Evolutionary conservation across 1,139 yeast genomes (phyloP), one percentile per base, ranked within the genome.

Genomic region (Saccharomyces uvarum): DNA sequence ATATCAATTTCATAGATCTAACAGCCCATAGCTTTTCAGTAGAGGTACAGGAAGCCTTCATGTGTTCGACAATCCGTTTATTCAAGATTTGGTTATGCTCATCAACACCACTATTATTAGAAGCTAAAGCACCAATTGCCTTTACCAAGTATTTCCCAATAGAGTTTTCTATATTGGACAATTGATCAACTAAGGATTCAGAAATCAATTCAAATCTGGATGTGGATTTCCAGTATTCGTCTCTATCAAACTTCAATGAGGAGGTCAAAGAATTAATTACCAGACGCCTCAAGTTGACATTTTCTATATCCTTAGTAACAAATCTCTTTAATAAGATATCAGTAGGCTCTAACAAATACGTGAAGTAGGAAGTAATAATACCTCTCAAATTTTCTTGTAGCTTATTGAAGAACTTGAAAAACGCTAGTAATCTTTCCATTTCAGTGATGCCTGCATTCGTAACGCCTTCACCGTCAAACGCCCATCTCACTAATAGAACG

Each of bases 141-240:
- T 88, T 89, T 49, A 88, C 93, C 65, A 93, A 74, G 62, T 86
- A 82, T 64, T 86, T 86, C 51, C 93, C 90, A 64, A 86, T 81
- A 13, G 80, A 72, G 59, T 81, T 84, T 64, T 87, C 95, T 57
- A 88, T 79, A 60, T 78, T 80, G 7, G 74, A 66, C 57, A 91
- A 75, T 73, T 90, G 97, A 21, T 73, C 73, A 57, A 88, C 74
- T 56, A 95, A 77, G 14, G 86, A 80, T 33, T 70, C 75, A 21
- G 83, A 78, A 44, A 90, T 78, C 57, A 82, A 73, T 50, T 87
- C 95, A 67, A 90, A 93, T 69, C 98, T 81, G 46, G 88, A 82
- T 57, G 86, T 86, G 53, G 90, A 83, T 56, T 88, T 86, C 98
- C 99, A 93, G 74, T 88, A 93, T 67, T 93, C 98, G 63, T 87